These are phyloP conservation scores for Xylaria flabelliformis DNA, from an alignment of 495 filamentous ascomycete species.

Conservation along the genomic window DNA sequence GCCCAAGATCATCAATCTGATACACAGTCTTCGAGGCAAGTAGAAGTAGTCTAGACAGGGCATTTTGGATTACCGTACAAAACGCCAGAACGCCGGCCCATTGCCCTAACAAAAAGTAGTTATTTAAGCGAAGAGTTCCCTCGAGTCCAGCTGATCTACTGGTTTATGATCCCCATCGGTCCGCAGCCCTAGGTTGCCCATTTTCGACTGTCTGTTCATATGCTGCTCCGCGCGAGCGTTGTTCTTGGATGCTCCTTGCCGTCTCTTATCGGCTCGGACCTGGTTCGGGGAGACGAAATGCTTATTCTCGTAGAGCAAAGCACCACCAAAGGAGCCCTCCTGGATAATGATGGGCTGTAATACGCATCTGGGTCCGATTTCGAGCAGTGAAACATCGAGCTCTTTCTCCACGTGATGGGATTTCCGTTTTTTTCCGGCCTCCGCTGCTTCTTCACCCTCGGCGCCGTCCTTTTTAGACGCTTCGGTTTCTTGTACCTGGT, in stretches of 20 bases:
- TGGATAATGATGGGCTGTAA: constrained; percentile 95
- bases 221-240: constrained; percentile 73
- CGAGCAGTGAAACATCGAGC: constrained; percentile 81
- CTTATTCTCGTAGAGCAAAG: constrained; percentile 98
- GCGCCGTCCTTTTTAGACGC: constrained; percentile 38
- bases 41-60: not conserved
- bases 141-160: constrained; percentile 77
- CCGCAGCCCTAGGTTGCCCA: constrained; percentile 74
- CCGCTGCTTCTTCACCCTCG: constrained; percentile 39
- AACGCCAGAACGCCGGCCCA: constrained; percentile 37
- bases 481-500: constrained; percentile 89
- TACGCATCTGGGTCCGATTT: constrained; percentile 95
- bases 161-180: constrained; percentile 64
- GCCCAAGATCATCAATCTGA: not conserved
- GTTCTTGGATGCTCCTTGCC: constrained; percentile 76
- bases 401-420: constrained; percentile 57
- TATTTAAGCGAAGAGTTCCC: constrained; percentile 76
- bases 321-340: constrained; percentile 93
- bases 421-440: constrained; percentile 33
- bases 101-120: constrained; percentile 9
- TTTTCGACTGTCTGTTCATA: constrained; percentile 75
- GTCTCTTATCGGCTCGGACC: constrained; percentile 78
- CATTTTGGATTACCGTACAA: constrained; percentile 9
- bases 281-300: constrained; percentile 97
- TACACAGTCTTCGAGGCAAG: not conserved